Percentiles rank a stretch among this genome's conserved stretches.
phyloP scores from a whole-genome alignment of 2,329 filamentous ascomycete genomes.

The Diaporthe sp. region DNA sequence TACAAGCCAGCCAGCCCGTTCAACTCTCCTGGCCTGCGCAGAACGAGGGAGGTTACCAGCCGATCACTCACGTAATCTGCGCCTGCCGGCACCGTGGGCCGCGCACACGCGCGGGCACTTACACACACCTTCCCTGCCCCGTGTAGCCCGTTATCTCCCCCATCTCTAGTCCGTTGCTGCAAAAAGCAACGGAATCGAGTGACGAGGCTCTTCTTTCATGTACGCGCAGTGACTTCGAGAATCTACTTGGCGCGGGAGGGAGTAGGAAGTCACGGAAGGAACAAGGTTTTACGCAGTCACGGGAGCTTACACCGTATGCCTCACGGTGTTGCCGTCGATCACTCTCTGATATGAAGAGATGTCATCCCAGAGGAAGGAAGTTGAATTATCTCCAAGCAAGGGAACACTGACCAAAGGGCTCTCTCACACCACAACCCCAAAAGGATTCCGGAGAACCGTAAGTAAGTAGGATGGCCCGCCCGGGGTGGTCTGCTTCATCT shows the following conservation, averaged over 20 bases:
- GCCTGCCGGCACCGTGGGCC: background rate
- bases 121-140: background rate
- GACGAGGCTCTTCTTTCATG: background rate
- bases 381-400: background rate
- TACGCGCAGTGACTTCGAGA: too few relatives aligned
- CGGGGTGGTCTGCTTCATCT: background rate
- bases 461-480: background rate
- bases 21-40: background rate
- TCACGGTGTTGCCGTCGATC: background rate
- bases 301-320: background rate
- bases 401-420: too few relatives aligned
- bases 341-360: background rate
- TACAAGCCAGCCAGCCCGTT: background rate
- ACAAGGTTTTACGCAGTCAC: background rate
- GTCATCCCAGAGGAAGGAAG: background rate
- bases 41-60: background rate
- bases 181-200: background rate
- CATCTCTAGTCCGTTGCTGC: background rate
- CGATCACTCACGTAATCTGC: conserved; percentile 18
- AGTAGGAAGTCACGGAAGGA: background rate
- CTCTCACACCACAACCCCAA: background rate
- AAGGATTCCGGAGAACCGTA: background rate
- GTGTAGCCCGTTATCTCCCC: too few relatives aligned
- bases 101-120: background rate
- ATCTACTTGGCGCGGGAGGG: background rate